Evolutionary conservation across 768 basidiomycete genomes (phyloP), one percentile per base, ranked within the genome.

Genomic region (Leccinum imitatum): DNA sequence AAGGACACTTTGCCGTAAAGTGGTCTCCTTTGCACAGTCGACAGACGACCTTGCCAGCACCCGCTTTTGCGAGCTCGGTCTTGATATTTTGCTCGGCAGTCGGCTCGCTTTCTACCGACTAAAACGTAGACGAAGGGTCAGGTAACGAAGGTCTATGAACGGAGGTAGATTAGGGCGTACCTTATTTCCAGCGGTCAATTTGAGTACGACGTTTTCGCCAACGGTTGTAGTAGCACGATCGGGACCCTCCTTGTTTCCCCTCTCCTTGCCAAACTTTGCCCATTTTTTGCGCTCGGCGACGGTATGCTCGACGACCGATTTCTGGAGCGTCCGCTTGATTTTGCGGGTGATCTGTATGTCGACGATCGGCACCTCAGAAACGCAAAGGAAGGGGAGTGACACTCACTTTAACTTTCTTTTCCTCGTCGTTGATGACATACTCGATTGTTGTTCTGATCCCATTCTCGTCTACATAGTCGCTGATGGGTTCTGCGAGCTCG

Each of bases 1-100:
- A n/a, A n/a, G n/a, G n/a, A n/a, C 97, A 98, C 75, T 95, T 95
- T 63, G 95, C 91, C 14, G 97, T 99, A 76, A 95, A 98, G 78
- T 98, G 97, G 64, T 90, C 91, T 55, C 96, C 97, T 72, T 96
- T 93, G 79, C 97, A 98, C 57, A 97, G 78, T 64, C 97, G 84
- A 82, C 97, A 99, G 48, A 82, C 76, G 63, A 99, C 91, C 71
- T 94, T 94, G 71, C 93, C 93, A 21, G 86, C 87, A 61, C 93
- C 93, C 1, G 87, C 84, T 57, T 85, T 85, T 15, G 82, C 82
- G 54, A 90, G 83, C 61, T 84, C 85, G 11, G 72, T 76, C 74
- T 93, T 93, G 64, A 87, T 71, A 50, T 78, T 72, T 59, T 90
- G 85, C 67, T 90, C 89, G 11, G 82, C 80, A 8, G 84, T 77